phyloP scores from a whole-genome alignment of 441 rosid genomes.

The Pelargonium fulgidum region DNA sequence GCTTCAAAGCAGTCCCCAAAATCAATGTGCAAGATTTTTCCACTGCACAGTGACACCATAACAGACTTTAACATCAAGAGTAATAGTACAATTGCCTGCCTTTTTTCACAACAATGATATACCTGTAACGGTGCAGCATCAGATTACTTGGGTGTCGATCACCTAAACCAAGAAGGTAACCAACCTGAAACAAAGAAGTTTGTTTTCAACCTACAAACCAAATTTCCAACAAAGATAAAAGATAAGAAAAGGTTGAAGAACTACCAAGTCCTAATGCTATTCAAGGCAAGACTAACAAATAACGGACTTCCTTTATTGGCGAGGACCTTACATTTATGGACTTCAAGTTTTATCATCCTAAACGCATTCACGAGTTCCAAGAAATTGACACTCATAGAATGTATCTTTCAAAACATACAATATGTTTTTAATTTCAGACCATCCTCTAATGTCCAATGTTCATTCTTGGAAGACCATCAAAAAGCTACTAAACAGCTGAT shows the following conservation, averaged over 20 bases:
- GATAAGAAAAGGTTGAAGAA: background rate
- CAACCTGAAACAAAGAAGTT: slow-evolving; percentile 60
- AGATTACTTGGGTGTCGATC: slow-evolving; percentile 99
- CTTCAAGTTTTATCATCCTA: too few species aligned
- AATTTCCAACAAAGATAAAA: background rate
- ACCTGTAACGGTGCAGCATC: slow-evolving; percentile 94
- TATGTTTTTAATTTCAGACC: too few species aligned
- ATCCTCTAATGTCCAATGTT: too few species aligned
- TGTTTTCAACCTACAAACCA: background rate
- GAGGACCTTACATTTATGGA: too few species aligned
- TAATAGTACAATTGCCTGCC: background rate
- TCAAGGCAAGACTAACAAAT: too few species aligned
- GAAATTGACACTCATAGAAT: too few species aligned
- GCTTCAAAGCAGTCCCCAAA: slow-evolving; percentile 99
- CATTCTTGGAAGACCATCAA: too few species aligned
- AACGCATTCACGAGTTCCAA: too few species aligned
- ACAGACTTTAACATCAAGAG: slow-evolving; percentile 8
- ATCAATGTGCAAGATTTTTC: slow-evolving; percentile 96
- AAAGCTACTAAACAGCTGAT: too few species aligned
- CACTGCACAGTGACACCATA: slow-evolving; percentile 39
- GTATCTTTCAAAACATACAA: too few species aligned
- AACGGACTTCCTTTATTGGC: too few species aligned
- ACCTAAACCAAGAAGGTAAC: slow-evolving; percentile 98
- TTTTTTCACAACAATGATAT: slow-evolving; percentile 10
- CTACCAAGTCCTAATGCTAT: too few species aligned